Evolutionary conservation across 345 rosid genomes (phyloP).

Genomic region (Eucalyptus rudis): DNA sequence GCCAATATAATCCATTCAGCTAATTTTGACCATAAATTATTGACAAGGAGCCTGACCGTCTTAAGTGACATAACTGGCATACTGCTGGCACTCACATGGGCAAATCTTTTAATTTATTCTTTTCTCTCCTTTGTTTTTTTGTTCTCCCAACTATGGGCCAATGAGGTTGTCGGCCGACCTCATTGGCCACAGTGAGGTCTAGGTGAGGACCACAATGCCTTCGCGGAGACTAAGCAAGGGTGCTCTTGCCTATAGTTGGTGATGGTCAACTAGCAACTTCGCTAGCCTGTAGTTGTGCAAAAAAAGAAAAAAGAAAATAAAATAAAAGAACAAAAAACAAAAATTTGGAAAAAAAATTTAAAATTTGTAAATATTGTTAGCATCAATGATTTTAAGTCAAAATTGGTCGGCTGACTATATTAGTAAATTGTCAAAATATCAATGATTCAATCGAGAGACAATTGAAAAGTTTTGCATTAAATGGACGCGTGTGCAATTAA

Average conservation of each 20-base stretch:
- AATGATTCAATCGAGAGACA: no score
- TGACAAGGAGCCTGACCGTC: rapidly evolving
- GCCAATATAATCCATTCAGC: no score
- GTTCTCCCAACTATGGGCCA: not conserved
- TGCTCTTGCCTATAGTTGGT: no score
- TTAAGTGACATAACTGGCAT: not conserved
- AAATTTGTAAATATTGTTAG: not conserved
- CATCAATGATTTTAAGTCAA: not conserved
- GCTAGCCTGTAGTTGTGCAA: not conserved
- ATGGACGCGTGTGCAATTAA: no score
- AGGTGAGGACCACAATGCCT: no score
- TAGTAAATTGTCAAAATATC: not conserved
- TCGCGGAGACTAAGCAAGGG: no score
- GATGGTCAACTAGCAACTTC: not conserved
- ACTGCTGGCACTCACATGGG: rapidly evolving
- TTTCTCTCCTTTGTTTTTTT: no score
- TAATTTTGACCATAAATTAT: rapidly evolving
- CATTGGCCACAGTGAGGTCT: no score
- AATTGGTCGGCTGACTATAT: not conserved
- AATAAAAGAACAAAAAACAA: not conserved
- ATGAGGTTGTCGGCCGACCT: no score
- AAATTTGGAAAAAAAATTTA: no score
- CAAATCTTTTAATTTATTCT: no score
- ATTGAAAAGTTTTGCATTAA: not conserved
- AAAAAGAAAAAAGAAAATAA: no score